Base-by-base conservation (phyloP, 768 basidiomycete species). In the Panellus pusillus region DNA sequence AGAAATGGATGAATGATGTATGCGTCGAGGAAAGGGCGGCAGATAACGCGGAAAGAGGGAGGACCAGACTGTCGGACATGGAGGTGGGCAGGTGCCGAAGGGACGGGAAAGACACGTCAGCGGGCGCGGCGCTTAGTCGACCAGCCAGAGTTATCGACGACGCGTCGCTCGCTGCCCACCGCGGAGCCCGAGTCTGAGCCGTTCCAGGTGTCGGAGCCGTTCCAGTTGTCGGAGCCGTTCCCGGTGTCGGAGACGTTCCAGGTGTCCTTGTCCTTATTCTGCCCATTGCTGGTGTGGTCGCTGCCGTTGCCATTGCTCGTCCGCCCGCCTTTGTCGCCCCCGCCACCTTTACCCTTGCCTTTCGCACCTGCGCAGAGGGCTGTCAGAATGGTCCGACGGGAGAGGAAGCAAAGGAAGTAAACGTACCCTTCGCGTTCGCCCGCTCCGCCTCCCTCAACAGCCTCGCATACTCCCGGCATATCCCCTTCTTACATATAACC, bases 401-500 rank as follows among this genome's bases (percentile, higher is more conserved):
- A 35, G 14, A 35, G 8, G 3, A 7, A 14, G 9, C 32, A 35
- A 14, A 35, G 7, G 31, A 32, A 32, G 13, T 35, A 35, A 7
- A 35, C 32, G 32, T 35, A 35, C 32, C 32, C 14, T 9, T 14
- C 2, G 32, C 7, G 14, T n/a, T 36, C 59, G 44, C 45, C 41
- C 53, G 52, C 50, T 64, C 65, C 58, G 64, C 57, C 56, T 67
- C 65, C 58, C 56, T 65, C 50, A 69, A 36, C 19, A 65, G 45
- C 51, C 63, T 63, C 41, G 66, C 61, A 61, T 68, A 64, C 57
- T 69, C 72, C 15, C 49, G 50, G 43, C 74, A 75, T 1, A 74
- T 70, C 27, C 72, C 72, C 62, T 72, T 72, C 63, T 70, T 72
- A 44, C 74, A 74, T 15, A 64, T 52, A 18, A 61, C 57, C 38